These are phyloP conservation scores for Fallopia convolvulus DNA, from an alignment of 148 eudicot species.

Conservation along the genomic window DNA sequence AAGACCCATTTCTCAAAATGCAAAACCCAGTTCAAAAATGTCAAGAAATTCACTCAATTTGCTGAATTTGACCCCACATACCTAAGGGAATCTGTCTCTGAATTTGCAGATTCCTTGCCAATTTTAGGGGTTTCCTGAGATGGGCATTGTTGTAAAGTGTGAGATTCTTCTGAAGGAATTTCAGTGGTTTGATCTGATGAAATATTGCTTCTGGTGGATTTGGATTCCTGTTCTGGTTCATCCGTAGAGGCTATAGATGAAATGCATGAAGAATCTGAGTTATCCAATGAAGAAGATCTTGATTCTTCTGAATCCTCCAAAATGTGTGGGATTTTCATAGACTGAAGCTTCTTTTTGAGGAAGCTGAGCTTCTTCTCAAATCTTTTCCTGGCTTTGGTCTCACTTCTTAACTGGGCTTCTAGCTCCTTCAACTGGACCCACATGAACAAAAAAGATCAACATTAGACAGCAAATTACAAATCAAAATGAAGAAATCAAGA, in stretches of 20 bases:
- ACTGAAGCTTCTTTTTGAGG: constrained; percentile 1
- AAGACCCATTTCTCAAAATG: neutral
- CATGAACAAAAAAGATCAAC: neutral
- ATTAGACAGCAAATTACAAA: neutral
- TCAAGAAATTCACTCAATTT: neutral
- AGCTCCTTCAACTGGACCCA: neutral
- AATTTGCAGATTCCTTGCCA: constrained; percentile 1
- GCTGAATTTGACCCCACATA: neutral
- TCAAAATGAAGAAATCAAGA: neutral
- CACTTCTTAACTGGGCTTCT: constrained; percentile 1
- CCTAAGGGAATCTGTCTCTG: constrained; percentile 1
- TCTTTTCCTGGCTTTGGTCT: constrained; percentile 8
- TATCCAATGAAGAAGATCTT: neutral
- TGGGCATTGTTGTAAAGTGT: neutral
- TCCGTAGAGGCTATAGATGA: neutral
- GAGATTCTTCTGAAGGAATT: neutral
- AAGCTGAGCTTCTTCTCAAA: constrained; percentile 3
- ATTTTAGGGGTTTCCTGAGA: neutral
- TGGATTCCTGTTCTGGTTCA: neutral
- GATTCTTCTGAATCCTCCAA: constrained; percentile 7
- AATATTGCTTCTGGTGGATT: neutral
- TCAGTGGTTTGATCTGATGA: constrained; percentile 1
- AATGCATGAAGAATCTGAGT: constrained; percentile 1
- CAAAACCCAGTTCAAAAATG: neutral
- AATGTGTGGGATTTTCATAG: constrained; percentile 1